phyloP scores from a whole-genome alignment of 2,329 filamentous ascomycete species.

The Fusarium mundagurra region DNA sequence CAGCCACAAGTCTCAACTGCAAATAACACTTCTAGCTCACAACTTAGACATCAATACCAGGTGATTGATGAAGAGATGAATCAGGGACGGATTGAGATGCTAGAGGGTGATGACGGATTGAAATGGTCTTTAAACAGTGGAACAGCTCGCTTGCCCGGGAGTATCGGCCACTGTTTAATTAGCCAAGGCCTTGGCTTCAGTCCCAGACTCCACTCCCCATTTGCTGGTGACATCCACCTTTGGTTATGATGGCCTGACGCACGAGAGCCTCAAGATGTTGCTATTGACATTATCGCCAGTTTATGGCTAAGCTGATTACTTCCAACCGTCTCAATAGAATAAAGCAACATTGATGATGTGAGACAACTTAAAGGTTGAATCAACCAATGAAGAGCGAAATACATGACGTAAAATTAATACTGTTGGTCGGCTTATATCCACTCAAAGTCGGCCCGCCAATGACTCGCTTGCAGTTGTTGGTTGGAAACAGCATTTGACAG shows the following conservation, averaged over 20 bases:
- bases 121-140: not conserved
- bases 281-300: rapidly evolving
- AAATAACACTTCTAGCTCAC: no score
- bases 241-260: not conserved
- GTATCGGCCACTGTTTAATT: not conserved
- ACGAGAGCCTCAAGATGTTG: not conserved
- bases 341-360: no score
- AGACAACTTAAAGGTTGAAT: rapidly evolving
- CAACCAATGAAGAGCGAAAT: rapidly evolving
- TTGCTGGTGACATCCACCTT: not conserved
- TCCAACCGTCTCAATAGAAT: not conserved
- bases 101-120: not conserved
- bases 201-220: not conserved
- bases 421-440: not conserved
- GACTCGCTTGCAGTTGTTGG: not conserved
- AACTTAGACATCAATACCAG: no score
- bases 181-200: not conserved
- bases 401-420: not conserved
- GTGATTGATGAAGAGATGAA: no score
- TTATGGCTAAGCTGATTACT: rapidly evolving
- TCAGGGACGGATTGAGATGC: not conserved
- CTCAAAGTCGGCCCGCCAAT: not conserved
- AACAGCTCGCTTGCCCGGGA: not conserved
- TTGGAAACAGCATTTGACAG: not conserved
- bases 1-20: no score